Base-by-base conservation (phyloP, 129 eudicot species). In the Flaveria brownii region DNA sequence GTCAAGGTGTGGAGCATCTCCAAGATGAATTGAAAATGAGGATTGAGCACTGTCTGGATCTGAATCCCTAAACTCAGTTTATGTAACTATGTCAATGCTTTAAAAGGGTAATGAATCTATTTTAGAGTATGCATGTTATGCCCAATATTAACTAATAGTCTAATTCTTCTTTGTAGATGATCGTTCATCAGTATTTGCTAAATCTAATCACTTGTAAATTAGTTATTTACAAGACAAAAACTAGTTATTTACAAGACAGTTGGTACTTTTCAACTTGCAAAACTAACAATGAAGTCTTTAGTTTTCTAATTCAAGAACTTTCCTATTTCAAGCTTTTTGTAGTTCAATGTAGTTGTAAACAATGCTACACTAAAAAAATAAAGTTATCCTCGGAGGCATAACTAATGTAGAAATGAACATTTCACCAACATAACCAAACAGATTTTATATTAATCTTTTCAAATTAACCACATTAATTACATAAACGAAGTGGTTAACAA, bases 1-100 rank as follows among this genome's bases (percentile, higher is more conserved):
- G 85, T 95, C 97, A 84, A 95, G 99, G 69, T 95, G 99, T 39
- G 97, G 94, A 18, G 99, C 99, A 85, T 95, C 87, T 81, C 99
- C 99, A 62, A 95, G 97, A 82, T 89, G 99, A 79, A 95, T 91
- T 28, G 99, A 91, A 73, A 95, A 95, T 63, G 99, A 95, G 22
- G 99, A 95, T 70, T 82, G 86, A 71, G 89, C 97, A 86, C 97
- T 91, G 81, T 95, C 80, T 9, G 97, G 99, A 83, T 94, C 97
- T 79, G 96, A 82, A 82, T 81, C 84, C 90, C 99, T 95, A 75
- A 67, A 73, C 12, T 77, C 76, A 65, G 30, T 28, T 74, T 52
- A 82, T 56, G 74, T 45, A 43, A 47, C 22, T 56, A 71, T 64
- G 17, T 55, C 13, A 68, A 51, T 64, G 46, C 52, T 62, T 70